Conservation (phyloP, 768 basidiomycete species). For the Leucogyrophana mollusca region DNA sequence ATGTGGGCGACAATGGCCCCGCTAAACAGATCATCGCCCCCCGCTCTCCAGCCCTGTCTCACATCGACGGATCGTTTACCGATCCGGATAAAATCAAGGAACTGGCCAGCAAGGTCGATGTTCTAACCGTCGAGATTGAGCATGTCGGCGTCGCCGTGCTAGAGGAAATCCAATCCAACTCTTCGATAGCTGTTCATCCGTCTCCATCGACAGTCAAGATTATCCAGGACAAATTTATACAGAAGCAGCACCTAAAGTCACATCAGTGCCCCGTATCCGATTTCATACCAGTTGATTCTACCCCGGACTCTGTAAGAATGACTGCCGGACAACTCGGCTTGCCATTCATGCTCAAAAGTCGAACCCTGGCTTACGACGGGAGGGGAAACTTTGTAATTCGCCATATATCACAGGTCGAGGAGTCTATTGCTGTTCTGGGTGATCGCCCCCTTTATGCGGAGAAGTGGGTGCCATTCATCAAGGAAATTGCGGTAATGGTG, state of each 20-base stretch:
- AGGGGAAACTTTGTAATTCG: constrained; percentile 85
- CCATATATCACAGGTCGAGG: constrained; percentile 46
- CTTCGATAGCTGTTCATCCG: constrained; percentile 58
- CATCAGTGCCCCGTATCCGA: constrained; percentile 53
- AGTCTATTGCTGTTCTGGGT: constrained; percentile 52
- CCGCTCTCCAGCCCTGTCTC: constrained; percentile 43
- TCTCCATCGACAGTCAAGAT: constrained; percentile 76
- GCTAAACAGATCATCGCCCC: constrained; percentile 86
- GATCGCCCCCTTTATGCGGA: constrained; percentile 88
- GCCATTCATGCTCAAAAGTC: constrained; percentile 93
- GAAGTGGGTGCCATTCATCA: constrained; percentile 85
- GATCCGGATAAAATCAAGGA: constrained; percentile 76
- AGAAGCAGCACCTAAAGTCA: constrained; percentile 57
- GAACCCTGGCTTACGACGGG: constrained; percentile 96
- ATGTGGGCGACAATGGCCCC: constrained; percentile 74
- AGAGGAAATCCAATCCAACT: constrained; percentile 37
- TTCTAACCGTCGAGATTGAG: constrained; percentile 96
- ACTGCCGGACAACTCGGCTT: constrained; percentile 66
- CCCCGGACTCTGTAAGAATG: constrained; percentile 46
- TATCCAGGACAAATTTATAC: constrained; percentile 78
- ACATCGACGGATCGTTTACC: constrained; percentile 88
- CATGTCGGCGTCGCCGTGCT: constrained; percentile 84
- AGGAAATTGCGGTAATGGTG: constrained; percentile 97
- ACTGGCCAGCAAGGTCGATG: constrained; percentile 76
- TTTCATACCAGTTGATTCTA: constrained; percentile 60